Evolutionary conservation across 2,329 filamentous ascomycete genomes (phyloP).

Genomic region (Paraphaeosphaeria sporulosa): DNA sequence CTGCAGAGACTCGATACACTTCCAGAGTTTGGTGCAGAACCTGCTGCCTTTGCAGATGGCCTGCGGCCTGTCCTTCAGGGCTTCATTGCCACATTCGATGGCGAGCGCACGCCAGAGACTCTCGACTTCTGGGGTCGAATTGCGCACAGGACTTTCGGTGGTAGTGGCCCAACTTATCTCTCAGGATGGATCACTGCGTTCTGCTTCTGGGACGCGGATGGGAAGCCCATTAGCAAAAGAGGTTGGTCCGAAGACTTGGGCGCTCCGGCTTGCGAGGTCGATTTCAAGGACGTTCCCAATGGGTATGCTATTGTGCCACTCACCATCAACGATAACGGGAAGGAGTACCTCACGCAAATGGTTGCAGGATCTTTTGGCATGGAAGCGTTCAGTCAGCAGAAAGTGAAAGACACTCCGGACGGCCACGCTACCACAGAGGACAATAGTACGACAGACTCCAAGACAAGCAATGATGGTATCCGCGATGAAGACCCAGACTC

Average conservation of each 20-base stretch:
- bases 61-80: neutral
- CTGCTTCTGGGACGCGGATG: conserved; percentile 12
- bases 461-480: neutral
- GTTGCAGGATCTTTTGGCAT: conserved; percentile 7
- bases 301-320: conserved; percentile 3
- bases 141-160: neutral
- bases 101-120: neutral
- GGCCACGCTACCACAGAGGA: neutral
- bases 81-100: neutral
- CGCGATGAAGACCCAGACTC: neutral
- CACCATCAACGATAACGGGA: neutral
- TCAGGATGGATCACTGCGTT: conserved; percentile 12
- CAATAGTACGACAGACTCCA: neutral
- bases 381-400: neutral
- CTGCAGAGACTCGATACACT: conserved; percentile 54
- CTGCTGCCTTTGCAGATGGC: neutral
- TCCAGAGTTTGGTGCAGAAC: conserved; percentile 54
- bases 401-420: neutral
- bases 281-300: neutral
- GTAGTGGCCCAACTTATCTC: neutral
- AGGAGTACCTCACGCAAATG: neutral
- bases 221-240: neutral
- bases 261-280: neutral
- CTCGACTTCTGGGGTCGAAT: conserved; percentile 9
- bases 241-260: neutral